Evolutionary conservation across 768 basidiomycete species (phyloP).

Genomic region (Cyclocybe cylindracea): DNA sequence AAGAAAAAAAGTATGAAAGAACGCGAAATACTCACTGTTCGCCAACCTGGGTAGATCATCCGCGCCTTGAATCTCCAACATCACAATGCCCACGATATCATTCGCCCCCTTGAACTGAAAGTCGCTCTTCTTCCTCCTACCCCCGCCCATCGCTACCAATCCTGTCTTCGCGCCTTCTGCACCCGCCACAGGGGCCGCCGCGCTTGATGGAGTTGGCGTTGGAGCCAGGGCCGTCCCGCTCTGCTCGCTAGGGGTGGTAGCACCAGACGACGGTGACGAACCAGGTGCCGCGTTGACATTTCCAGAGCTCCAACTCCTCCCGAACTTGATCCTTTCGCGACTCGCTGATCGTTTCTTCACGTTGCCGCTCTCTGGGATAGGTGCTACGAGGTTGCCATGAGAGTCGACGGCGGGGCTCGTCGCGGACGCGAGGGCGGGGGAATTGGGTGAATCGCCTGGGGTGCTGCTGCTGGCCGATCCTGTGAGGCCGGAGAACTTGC

Average conservation of each 20-base stretch:
- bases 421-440: constrained; percentile 9
- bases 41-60: constrained; percentile 81
- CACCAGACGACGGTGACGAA: constrained; percentile 8
- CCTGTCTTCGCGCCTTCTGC: constrained; percentile 7
- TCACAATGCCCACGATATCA: constrained; percentile 92
- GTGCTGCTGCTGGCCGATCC: background rate
- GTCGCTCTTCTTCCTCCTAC: constrained; percentile 26
- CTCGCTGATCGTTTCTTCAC: constrained; percentile 16
- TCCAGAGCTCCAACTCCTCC: constrained; percentile 26
- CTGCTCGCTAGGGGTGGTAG: constrained; percentile 6
- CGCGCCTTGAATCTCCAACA: constrained; percentile 88
- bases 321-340: constrained; percentile 26
- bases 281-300: constrained; percentile 10
- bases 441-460: constrained; percentile 5
- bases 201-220: background rate
- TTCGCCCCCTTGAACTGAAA: constrained; percentile 61
- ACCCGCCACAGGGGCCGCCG: background rate
- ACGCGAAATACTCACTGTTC: constrained; percentile 64
- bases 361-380: background rate
- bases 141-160: constrained; percentile 2
- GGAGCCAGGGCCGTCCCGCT: background rate
- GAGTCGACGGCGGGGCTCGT: constrained; percentile 11
- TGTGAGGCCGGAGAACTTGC: constrained; percentile 22
- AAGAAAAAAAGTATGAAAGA: background rate
- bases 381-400: constrained; percentile 10